Evolutionary conservation across 2,329 filamentous ascomycete species (phyloP).

Genomic region (Venturia effusa): DNA sequence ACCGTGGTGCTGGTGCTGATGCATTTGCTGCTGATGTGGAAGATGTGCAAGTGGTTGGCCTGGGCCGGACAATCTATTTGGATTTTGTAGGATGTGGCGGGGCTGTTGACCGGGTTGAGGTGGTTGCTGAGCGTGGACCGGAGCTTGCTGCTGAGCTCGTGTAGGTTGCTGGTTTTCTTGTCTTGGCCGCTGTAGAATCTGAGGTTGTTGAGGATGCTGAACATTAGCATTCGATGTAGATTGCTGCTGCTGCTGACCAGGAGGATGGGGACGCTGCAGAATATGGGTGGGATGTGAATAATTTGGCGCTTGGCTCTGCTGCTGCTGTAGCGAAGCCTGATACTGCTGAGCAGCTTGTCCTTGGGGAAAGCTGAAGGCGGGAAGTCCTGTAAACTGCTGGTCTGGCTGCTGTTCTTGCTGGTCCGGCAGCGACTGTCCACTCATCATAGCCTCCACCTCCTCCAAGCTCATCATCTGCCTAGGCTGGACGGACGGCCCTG

Average conservation of each 20-base stretch:
- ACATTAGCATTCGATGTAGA: conserved; percentile 11
- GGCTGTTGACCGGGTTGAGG: conserved; percentile 34
- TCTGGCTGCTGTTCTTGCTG: conserved; percentile 14
- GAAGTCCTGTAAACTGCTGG: not conserved
- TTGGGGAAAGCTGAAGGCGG: conserved; percentile 11
- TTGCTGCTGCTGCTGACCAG: conserved; percentile 29
- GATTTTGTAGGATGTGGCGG: conserved; percentile 70
- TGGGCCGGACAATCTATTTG: conserved; percentile 48
- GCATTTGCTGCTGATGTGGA: conserved; percentile 5
- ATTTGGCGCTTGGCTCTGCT: conserved; percentile 29
- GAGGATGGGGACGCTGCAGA: conserved; percentile 32
- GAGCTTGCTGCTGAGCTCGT: conserved; percentile 17
- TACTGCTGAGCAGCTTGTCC: conserved; percentile 14
- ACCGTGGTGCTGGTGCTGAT: not conserved
- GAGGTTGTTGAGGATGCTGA: conserved; percentile 22
- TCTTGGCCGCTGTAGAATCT: conserved; percentile 28
- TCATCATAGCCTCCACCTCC: conserved; percentile 91
- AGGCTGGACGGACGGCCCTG: conserved; percentile 23
- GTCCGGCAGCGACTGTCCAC: conserved; percentile 24
- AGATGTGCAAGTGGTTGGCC: conserved; percentile 24
- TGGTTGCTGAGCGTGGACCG: conserved; percentile 15
- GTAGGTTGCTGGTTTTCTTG: not conserved
- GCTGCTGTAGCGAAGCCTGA: conserved; percentile 19
- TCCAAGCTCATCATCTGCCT: conserved; percentile 91
- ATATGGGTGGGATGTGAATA: conserved; percentile 34